Base-by-base conservation (phyloP, 805 yeast genomes). In the Saturnispora zaruensis region DNA sequence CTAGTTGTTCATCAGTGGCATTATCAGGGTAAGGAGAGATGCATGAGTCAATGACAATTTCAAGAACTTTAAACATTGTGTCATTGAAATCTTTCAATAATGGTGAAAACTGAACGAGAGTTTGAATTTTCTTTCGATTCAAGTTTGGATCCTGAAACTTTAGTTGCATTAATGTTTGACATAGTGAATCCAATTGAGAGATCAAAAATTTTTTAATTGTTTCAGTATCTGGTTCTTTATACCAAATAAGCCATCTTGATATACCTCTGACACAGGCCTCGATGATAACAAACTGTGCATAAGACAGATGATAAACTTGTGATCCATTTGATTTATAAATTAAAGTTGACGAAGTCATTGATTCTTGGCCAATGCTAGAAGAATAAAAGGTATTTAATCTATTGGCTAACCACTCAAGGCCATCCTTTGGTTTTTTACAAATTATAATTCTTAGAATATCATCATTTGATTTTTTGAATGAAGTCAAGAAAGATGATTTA, bases 231-330 rank as follows among this genome's bases (percentile, higher is more conserved):
- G 74, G 75, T 6, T 80, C 79, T 33, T 67, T 75, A 59, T 87
- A 89, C 96, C 97, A 91, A 16, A 88, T 81, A 59, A 87, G 80
- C 99, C 99, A 95, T 61, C 99, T 78, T 11, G 93, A 82, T 23
- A 95, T 83, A 34, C 98, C 99, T 52, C 96, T 77, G 32, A 93
- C 78, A 57, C 95, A 84, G 33, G 96, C 84, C 65, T 91, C 98
- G 25, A 89, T 87, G 24, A 89, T 79, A 61, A 81, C 82, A 53
- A 93, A 81, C 62, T 89, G 96, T 0, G 95, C 78, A 48, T 82
- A 76, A 0, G 95, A 93, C 53, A 80, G 76, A 41, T 84, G 75
- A 61, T 78, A 86, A 5, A 96, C 84, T 52, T 84, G 79, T 2
- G 79, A 74, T 46, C 72, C 71, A 53, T 75, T 84, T 1, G 77